Base-by-base conservation (phyloP, 1,284 basidiomycete genomes). In the Meira miltonrushii region DNA sequence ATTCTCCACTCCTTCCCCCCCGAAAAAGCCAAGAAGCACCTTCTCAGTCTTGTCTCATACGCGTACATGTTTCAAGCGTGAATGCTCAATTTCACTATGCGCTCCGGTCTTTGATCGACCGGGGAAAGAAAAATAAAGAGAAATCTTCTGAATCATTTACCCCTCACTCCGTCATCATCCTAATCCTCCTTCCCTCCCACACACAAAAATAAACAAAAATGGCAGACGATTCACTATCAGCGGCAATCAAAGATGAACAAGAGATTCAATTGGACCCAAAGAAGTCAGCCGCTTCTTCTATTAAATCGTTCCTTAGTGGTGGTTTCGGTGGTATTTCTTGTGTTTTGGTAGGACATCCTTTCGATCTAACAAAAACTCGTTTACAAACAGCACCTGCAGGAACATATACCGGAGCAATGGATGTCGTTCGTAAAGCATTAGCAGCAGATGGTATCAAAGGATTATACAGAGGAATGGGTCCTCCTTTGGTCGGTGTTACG, bases 381-480 rank as follows among this genome's bases (percentile, higher is more conserved):
- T 80, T 99, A 68, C 95, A 99, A 81, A 98, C 95, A 8, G 94
- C 95, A 6, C 71, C 86, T 13, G 86, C 89, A 17, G 94, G 95
- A 6, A 84, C 86, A 52, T 99, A 99, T 81, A 92, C 84, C 21
- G 92, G 95, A 48, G 90, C 90, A 1, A 71, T 97, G 23, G 94
- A 99, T 81, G 93, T 95, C 17, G 91, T 97, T 49, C 87, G 85
- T 79, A 90, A 92, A 82, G 88, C 89, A 0, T 72, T 97, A 58
- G 89, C 89, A 25, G 84, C 86, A 57, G 95, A 98, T 84, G 95
- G 95, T 57, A 73, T 90, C 51, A 83, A 82, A 64, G 95, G 95
- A 39, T 80, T 98, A 79, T 98, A 97, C 80, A 89, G 94, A 68
- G 94, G 94, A 40, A 93, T 98, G 81, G 88, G 94, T 2, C 94